Conservation (phyloP, 2,329 filamentous ascomycete species). For the Tolypocladium capitatum region DNA sequence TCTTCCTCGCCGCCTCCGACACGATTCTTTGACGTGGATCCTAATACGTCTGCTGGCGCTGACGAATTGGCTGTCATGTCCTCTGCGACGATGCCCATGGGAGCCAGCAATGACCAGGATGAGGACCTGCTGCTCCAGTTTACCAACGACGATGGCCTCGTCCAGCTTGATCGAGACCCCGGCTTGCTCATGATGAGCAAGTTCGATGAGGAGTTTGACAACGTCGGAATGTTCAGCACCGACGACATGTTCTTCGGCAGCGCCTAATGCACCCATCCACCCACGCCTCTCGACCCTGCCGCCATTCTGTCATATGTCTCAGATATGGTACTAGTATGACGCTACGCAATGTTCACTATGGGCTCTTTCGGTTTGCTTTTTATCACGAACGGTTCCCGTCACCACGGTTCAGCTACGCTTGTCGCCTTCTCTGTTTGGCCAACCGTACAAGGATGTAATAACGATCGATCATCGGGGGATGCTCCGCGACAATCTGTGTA, state of each 20-base stretch:
- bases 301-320: slow-evolving; percentile 1
- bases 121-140: slow-evolving; percentile 32
- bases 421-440: background rate
- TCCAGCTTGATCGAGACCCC: slow-evolving; percentile 30
- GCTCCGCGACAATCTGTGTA: background rate
- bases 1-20: slow-evolving; percentile 41
- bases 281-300: background rate
- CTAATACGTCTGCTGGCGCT: slow-evolving; percentile 17
- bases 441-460: background rate
- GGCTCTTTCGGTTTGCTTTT: background rate
- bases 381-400: background rate
- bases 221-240: slow-evolving; percentile 36
- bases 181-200: slow-evolving; percentile 38
- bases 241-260: slow-evolving; percentile 40
- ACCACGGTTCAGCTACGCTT: background rate
- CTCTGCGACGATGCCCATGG: slow-evolving; percentile 16
- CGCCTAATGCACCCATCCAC: slow-evolving; percentile 8
- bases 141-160: slow-evolving; percentile 27
- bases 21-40: slow-evolving; percentile 35
- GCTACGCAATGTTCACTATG: slow-evolving; percentile 5
- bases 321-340: slow-evolving; percentile 1
- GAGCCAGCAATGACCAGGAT: slow-evolving; percentile 24
- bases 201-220: slow-evolving; percentile 41
- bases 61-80: slow-evolving; percentile 19
- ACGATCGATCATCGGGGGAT: background rate